Percentiles rank a stretch among this genome's conserved stretches.
Conservation (phyloP, 1,284 basidiomycete species). For the Melampsora americana region DNA sequence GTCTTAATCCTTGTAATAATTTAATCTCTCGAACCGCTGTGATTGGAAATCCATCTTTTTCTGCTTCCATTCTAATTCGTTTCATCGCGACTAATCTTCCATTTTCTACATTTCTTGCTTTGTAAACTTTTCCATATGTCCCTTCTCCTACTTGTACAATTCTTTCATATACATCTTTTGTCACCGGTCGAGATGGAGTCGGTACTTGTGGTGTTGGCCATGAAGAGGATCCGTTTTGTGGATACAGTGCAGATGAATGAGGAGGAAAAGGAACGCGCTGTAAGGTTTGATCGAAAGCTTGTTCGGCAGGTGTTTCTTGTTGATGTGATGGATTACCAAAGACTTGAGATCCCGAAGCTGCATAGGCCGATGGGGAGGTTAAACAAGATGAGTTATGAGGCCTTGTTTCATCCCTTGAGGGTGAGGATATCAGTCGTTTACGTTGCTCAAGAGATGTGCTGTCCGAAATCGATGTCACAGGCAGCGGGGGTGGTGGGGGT, state of each 20-base stretch:
- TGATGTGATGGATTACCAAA: not conserved
- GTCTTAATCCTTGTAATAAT: constrained; percentile 81
- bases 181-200: constrained; percentile 19
- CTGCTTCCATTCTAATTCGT: constrained; percentile 95
- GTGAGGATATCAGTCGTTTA: not conserved
- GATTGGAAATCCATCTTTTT: constrained; percentile 96
- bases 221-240: not conserved
- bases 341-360: not conserved
- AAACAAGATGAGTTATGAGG: not conserved
- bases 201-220: not conserved
- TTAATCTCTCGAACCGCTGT: constrained; percentile 99
- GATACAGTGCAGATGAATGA: not conserved
- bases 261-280: not conserved
- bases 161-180: constrained; percentile 69
- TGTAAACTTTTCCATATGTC: constrained; percentile 99
- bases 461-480: not conserved
- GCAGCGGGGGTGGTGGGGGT: constrained; percentile 22
- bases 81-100: constrained; percentile 83
- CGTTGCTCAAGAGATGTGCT: not conserved
- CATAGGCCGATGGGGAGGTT: constrained; percentile 1
- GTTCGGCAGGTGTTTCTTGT: not conserved
- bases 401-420: not conserved
- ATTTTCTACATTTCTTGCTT: constrained; percentile 77
- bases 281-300: not conserved
- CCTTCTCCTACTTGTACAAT: constrained; percentile 95